Evolutionary conservation across 805 yeast genomes (phyloP), one percentile per base, ranked within the genome.

Genomic region (Saturnispora hagleri): DNA sequence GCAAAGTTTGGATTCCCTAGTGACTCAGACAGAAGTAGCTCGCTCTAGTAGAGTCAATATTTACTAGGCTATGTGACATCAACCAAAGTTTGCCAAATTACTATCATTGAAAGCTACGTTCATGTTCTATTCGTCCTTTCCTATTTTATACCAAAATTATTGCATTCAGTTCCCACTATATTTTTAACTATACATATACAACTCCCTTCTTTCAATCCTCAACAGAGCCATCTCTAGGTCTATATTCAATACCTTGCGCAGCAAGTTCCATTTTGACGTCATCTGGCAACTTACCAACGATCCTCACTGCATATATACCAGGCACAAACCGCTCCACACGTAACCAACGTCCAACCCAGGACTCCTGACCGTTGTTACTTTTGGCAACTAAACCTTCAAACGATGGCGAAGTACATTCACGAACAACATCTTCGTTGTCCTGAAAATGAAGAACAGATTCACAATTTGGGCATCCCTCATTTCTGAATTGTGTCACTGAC

Each of bases 271-370:
- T 81, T 7, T 86, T 77, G 36, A 89, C 81, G 57, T 91, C 97
- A 7, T 86, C 87, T 1, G 98, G 97, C 47, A 93, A 72, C 60
- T 88, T 82, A 35, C 99, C 99, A 58, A 82, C 84, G 6, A 93
- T 91, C 62, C 91, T 87, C 31, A 90, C 95, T 1, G 99, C 99
- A 60, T 93, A 89, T 60, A 91, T 66, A 0, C 98, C 99, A 0
- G 95, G 86, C 22, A 81, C 83, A 64, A 89, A 88, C 17, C 87
- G 84, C 62, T 88, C 96, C 33, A 91, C 84, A 67, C 97, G 80
- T 52, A 91, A 73, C 99, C 99, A 91, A 63, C 86, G 81, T 15
- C 97, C 97, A 40, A 89, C 97, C 99, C 99, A 91, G 2, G 97
- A 88, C 35, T 76, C 51, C 12, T 44, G 79, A 48, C 81, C 79